Base-by-base conservation (phyloP, 495 filamentous ascomycete genomes). In the Usnea hakonensis region DNA sequence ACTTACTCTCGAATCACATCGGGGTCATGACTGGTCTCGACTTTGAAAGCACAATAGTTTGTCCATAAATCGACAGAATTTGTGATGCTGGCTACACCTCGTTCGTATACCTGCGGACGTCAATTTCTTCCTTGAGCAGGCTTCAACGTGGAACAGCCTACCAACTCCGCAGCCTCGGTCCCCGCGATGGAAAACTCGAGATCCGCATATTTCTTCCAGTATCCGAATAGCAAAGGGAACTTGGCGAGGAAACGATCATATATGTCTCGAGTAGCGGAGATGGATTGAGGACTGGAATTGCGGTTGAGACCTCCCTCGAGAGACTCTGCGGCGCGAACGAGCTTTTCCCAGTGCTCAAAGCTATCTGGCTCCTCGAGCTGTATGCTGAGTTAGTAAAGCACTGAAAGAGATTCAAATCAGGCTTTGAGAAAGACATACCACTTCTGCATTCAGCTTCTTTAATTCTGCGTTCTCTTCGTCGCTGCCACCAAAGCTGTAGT, bases 1-100 rank as follows among this genome's bases (percentile, higher is more conserved):
- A 97, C 94, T 97, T 96, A 98, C 94, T 97, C 94, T 96, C 95
- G 87, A 78, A 97, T 96, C 73, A 93, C 83, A 69, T 96, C 89
- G 62, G 89, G 79, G 68, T 95, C 91, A 79, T 99, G 94, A 67
- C 87, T 93, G 54, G 95, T 97, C 66, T 97, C 91, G 73, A 91
- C 89, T 74, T 99, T 99, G 83, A 97, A 97, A 65, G 83, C 80
- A 78, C 93, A 97, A 78, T 97, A 99, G 66, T 93, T 91, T 43
- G 90, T 87, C 94, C 94, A 99, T 38, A 97, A 81, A 69, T 97
- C 94, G 64, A 97, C 92, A 3, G 91, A 97, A 62, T 87, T 90
- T 10, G 87, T 86, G 70, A 97, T 91, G 71, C 91, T 95, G 4
- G 94, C 92, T 63, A 96, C 85, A 57, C 95, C 94, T 67, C 94